Evolutionary conservation across 1,284 basidiomycete species (phyloP), one percentile per base, ranked within the genome.

Genomic region (Pyrrhoderma lamaoense): DNA sequence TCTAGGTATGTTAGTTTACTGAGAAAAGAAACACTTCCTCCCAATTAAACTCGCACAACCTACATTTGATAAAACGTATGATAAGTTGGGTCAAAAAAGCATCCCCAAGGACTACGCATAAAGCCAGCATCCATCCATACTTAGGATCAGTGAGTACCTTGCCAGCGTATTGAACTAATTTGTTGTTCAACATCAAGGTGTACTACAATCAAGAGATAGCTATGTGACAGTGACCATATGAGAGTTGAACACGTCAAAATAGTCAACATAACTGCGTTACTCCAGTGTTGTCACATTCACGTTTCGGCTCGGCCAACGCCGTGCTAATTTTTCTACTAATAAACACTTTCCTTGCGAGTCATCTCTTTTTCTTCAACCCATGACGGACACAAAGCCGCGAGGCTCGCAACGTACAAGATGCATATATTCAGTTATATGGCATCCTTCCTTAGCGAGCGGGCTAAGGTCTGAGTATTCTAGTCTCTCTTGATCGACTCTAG

Each of bases 31-130:
- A 40, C 21, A 5, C 8, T 40, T 18, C 14, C n/a, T n/a, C n/a
- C n/a, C n/a, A n/a, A n/a, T n/a, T n/a, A 40, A 40, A 5, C 11
- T 40, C 5, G n/a, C 8, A 40, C 38, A 42, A 71, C 86, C 70
- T 59, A 94, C 92, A 96, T 57, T 85, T 75, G 49, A 95, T 73
- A 63, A 83, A 85, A 43, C 70, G 76, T 59, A 94, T 83, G 59
- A 95, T 84, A 59, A 90, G 72, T 39, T 82, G 72, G 5, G 87
- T 90, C 38, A 95, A 74, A 35, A 81, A 47, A 2, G 77, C 75
- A 75, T 96, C 91, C 46, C 79, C 85, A 8, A 85, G 38, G 18
- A 91, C 64, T 14, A 90, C 74, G 8, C 89, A 65, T 8, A 65
- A 57, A 4, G 83, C 81, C 27, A 91, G 66, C 27, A 65, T 61